These are phyloP conservation scores for Pichia paraexigua DNA, from an alignment of 805 yeast species.

Conservation along the genomic window DNA sequence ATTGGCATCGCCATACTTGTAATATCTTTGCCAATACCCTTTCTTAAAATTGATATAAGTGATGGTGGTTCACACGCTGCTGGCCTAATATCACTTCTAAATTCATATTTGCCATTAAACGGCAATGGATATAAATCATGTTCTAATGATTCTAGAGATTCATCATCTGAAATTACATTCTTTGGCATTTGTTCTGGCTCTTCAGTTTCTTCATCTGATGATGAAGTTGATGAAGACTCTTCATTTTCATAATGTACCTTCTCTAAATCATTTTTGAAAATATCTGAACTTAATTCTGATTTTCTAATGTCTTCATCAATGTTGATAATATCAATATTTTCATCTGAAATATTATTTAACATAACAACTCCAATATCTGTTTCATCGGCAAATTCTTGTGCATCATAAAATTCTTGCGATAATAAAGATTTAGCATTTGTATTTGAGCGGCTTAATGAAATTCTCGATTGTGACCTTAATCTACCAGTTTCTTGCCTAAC, in stretches of 20 bases:
- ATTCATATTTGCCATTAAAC: slow-evolving; percentile 30
- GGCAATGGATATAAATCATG: slow-evolving; percentile 65
- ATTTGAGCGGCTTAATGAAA: slow-evolving; percentile 20
- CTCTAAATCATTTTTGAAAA: slow-evolving; percentile 1
- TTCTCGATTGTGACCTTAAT: slow-evolving; percentile 18
- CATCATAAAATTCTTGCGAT: slow-evolving; percentile 58
- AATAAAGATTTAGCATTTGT: slow-evolving; percentile 30
- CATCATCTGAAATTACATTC: not conserved
- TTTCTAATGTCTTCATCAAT: not conserved
- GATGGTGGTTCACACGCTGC: slow-evolving; percentile 73
- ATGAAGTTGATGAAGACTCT: not conserved
- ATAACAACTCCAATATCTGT: slow-evolving; percentile 48
- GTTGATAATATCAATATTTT: not conserved
- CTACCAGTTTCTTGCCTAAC: slow-evolving; percentile 15
- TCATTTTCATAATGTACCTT: not conserved
- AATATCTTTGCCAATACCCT: slow-evolving; percentile 88
- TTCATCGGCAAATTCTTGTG: slow-evolving; percentile 51
- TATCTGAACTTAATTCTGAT: not conserved
- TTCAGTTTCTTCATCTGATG: not conserved
- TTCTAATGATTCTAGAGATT: not conserved
- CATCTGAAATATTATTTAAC: slow-evolving; percentile 25
- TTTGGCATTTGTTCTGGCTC: not conserved
- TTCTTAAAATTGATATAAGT: slow-evolving; percentile 67
- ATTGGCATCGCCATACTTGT: slow-evolving; percentile 89
- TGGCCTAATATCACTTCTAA: slow-evolving; percentile 53